Evolutionary conservation across 805 yeast genomes (phyloP).

Genomic region (Saccharomycopsis selenospora): DNA sequence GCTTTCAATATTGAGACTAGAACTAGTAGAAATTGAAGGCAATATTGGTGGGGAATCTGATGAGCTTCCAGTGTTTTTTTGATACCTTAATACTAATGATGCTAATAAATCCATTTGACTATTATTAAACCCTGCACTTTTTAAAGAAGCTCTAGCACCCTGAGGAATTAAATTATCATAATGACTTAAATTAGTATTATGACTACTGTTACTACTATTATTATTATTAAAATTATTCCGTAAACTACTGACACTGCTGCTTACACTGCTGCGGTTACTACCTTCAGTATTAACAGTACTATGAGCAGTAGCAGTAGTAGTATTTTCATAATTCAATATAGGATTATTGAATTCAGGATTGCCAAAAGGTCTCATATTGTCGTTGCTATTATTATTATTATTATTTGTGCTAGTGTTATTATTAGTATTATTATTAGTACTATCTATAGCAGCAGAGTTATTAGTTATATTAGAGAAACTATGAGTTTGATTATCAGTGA

Average conservation of each 20-base stretch:
- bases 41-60: neutral
- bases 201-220: conserved; percentile 9
- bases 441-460: too few relatives aligned
- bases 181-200: conserved; percentile 5
- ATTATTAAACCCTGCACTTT: conserved; percentile 57
- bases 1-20: neutral
- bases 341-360: too few relatives aligned
- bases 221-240: neutral
- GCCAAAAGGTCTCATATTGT: too few relatives aligned
- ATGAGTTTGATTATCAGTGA: neutral
- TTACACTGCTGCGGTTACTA: neutral
- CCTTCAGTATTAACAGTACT: too few relatives aligned
- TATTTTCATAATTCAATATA: too few relatives aligned
- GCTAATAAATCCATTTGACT: conserved; percentile 69
- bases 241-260: neutral
- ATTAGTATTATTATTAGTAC: too few relatives aligned
- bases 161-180: conserved; percentile 40
- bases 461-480: too few relatives aligned
- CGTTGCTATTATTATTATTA: too few relatives aligned
- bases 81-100: conserved; percentile 39
- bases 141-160: conserved; percentile 58
- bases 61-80: neutral
- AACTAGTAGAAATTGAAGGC: neutral
- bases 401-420: too few relatives aligned
- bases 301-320: too few relatives aligned